Evolutionary conservation across 768 basidiomycete species (phyloP).

Genomic region (Xerocomus spinulosus): DNA sequence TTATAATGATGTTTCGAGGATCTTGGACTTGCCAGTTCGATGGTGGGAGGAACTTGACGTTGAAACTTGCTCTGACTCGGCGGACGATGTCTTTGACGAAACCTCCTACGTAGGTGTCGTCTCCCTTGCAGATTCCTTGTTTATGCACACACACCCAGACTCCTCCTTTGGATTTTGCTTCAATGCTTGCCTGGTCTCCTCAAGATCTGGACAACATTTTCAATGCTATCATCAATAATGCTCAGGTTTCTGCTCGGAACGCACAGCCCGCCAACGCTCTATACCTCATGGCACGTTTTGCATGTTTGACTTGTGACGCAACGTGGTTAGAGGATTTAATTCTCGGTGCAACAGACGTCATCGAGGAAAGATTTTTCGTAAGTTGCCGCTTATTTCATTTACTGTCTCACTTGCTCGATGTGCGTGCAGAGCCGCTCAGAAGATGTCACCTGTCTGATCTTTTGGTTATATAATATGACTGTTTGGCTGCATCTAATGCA

Average conservation of each 20-base stretch:
- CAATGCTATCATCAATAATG: constrained; percentile 75
- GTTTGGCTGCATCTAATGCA: constrained; percentile 88
- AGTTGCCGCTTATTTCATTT: constrained; percentile 32
- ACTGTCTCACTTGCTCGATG: constrained; percentile 8
- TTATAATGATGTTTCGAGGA: constrained; percentile 53
- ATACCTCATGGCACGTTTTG: constrained; percentile 89
- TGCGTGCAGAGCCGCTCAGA: constrained; percentile 66
- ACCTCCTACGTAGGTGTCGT: constrained; percentile 42
- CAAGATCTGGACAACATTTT: constrained; percentile 72
- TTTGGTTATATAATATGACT: constrained; percentile 93
- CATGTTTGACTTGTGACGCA: constrained; percentile 85
- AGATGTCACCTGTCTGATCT: constrained; percentile 80
- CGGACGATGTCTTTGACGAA: constrained; percentile 48
- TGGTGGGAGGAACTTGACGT: constrained; percentile 63
- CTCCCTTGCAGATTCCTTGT: background rate
- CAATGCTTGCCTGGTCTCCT: constrained; percentile 93
- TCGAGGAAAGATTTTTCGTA: constrained; percentile 91
- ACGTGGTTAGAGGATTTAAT: constrained; percentile 92
- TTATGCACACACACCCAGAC: constrained; percentile 45
- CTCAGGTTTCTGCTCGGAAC: constrained; percentile 65
- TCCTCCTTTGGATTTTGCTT: constrained; percentile 67
- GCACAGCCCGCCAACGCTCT: constrained; percentile 87
- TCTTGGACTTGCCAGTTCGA: constrained; percentile 50
- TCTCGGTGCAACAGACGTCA: constrained; percentile 84
- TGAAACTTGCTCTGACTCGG: constrained; percentile 44